These are phyloP conservation scores for Phytopythium boreale DNA, from an alignment of 352 stramenopile species.

Conservation along the genomic window DNA sequence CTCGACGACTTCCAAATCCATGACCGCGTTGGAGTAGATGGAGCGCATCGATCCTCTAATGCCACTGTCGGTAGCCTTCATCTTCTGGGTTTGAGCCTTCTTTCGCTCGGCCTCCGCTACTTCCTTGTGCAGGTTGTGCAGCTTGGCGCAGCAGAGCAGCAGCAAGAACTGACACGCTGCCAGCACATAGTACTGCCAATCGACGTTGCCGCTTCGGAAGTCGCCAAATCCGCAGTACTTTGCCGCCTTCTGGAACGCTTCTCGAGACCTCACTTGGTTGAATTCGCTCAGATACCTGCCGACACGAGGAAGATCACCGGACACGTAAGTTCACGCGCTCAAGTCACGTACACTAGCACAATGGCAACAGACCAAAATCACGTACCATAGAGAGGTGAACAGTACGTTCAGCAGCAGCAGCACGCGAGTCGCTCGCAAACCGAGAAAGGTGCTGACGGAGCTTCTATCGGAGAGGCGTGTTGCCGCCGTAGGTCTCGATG, in stretches of 20 bases:
- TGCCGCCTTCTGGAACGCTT: slow-evolving; percentile 29
- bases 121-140: slow-evolving; percentile 56
- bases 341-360: not conserved
- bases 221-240: slow-evolving; percentile 61
- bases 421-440: slow-evolving; percentile 28
- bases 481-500: slow-evolving; percentile 9
- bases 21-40: slow-evolving; percentile 14
- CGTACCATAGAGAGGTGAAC: slow-evolving; percentile 51
- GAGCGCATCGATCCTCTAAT: slow-evolving; percentile 3
- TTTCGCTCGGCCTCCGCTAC: not conserved
- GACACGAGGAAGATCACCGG: not conserved
- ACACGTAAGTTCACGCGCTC: too few species aligned
- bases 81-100: slow-evolving; percentile 8
- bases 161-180: slow-evolving; percentile 52
- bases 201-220: slow-evolving; percentile 34
- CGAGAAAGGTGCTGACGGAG: slow-evolving; percentile 43
- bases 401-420: slow-evolving; percentile 43
- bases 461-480: not conserved
- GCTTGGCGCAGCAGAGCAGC: slow-evolving; percentile 55
- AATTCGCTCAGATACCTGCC: slow-evolving; percentile 9
- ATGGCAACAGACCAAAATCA: not conserved
- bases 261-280: slow-evolving; percentile 9
- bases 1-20: slow-evolving; percentile 17
- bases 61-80: not conserved
- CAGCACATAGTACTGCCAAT: slow-evolving; percentile 75